Evolutionary conservation across 2,329 filamentous ascomycete species (phyloP), one percentile per base, ranked within the genome.

Genomic region (Penicillium sp.): DNA sequence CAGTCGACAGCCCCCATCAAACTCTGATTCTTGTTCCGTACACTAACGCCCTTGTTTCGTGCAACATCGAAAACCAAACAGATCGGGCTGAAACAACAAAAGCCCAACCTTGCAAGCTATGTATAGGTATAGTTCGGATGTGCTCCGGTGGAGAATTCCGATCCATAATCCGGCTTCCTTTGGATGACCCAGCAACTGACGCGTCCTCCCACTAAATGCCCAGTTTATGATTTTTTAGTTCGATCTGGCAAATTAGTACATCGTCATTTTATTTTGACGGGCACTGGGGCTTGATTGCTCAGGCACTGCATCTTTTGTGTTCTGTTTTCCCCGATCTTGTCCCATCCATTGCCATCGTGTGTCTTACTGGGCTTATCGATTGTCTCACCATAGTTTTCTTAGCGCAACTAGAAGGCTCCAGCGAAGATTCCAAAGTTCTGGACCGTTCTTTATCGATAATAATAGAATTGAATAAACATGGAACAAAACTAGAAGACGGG

Each of bases 101-200:
- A 35, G 31, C 50, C 53, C 45, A 54, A 42, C 31, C 31, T 33
- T 33, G 31, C 10, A 47, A 54, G 51, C 62, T 59, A 62, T 59
- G 51, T 39, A 42, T 42, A 21, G 19, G 39, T 61, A 62, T 62
- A 61, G 60, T 51, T 56, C 39, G 39, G 37, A 33, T 52, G 27
- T 43, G 42, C 54, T 42, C 47, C 46, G 62, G 59, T 53, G 54
- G 53, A 47, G 35, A 25, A 39, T 16, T 27, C 49, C 33, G 48
- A 45, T 55, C 56, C 48, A 53, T 52, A 51, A 53, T 47, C 53
- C 49, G 50, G 42, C 57, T 53, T 54, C 49, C 50, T 62, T 37
- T 49, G 52, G 47, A 52, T 50, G 48, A 50, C 48, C 48, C 50
- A 54, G 23, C 44, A 59, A 61, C 54, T 62, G 63, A 65, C 63